phyloP scores from a whole-genome alignment of 2,329 filamentous ascomycete genomes.

The Alternaria triticimaculans region DNA sequence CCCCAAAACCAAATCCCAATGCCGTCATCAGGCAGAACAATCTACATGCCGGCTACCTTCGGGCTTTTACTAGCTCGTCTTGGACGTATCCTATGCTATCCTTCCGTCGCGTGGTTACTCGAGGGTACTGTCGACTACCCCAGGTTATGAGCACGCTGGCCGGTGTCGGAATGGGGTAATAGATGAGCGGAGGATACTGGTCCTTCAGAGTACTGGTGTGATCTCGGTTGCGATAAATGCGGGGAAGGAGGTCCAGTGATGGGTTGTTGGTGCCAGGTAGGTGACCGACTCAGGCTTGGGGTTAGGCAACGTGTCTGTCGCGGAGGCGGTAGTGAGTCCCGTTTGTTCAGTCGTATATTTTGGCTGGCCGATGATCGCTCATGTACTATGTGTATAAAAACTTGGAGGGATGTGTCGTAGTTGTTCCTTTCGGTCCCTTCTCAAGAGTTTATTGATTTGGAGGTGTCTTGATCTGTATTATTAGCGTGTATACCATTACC shows the following conservation, averaged over 20 bases:
- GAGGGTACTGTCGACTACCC: constrained; percentile 2
- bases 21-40: background rate
- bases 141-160: background rate
- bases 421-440: background rate
- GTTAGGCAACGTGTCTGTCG: background rate
- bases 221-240: background rate
- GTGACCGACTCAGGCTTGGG: background rate
- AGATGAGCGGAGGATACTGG: background rate
- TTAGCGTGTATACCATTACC: constrained; percentile 7
- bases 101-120: constrained; percentile 3
- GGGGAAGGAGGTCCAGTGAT: background rate
- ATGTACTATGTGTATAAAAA: background rate
- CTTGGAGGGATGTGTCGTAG: background rate
- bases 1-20: background rate
- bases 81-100: background rate
- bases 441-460: background rate
- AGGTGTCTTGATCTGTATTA: background rate
- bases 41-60: background rate
- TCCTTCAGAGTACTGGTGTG: background rate
- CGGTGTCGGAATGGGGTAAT: background rate
- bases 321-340: background rate
- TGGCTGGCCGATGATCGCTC: background rate
- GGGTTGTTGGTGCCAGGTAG: background rate
- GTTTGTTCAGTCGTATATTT: background rate
- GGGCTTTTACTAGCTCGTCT: background rate